phyloP scores from a whole-genome alignment of 179 eudicot genomes.

The Vitellaria paradoxa region DNA sequence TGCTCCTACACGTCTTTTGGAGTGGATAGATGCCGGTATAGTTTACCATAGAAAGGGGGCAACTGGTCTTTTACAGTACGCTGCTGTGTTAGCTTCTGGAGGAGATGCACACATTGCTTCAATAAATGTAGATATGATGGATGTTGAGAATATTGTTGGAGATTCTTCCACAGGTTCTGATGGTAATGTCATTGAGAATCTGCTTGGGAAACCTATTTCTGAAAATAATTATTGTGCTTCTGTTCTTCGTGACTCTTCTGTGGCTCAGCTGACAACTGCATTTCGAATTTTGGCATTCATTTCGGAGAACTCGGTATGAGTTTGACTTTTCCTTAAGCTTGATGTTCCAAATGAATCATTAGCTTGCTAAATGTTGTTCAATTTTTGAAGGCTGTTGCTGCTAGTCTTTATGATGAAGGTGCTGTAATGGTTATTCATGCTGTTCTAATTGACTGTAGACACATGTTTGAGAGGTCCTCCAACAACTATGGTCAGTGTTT shows the following conservation, averaged over 20 bases:
- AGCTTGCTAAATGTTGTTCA: conserved; percentile 14
- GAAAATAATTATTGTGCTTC: conserved; percentile 82
- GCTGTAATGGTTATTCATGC: conserved; percentile 86
- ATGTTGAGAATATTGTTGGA: conserved; percentile 72
- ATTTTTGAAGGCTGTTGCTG: conserved; percentile 70
- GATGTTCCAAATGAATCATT: not conserved
- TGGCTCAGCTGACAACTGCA: conserved; percentile 91
- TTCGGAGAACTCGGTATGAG: conserved; percentile 82
- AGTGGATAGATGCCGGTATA: conserved; percentile 95
- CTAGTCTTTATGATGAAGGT: conserved; percentile 89
- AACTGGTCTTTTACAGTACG: conserved; percentile 82
- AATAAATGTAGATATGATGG: conserved; percentile 73
- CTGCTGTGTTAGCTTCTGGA: conserved; percentile 91
- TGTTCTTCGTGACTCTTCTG: conserved; percentile 85
- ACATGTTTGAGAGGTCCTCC: conserved; percentile 90
- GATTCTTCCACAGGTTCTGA: conserved; percentile 66
- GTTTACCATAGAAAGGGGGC: conserved; percentile 93
- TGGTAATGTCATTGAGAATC: conserved; percentile 73
- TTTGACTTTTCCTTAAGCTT: conserved; percentile 5
- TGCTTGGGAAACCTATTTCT: conserved; percentile 83
- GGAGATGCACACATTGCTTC: conserved; percentile 95
- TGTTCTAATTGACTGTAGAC: conserved; percentile 71
- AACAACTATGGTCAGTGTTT: conserved; percentile 82
- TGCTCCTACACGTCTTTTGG: conserved; percentile 94
- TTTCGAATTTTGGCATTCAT: conserved; percentile 83